phyloP scores from a whole-genome alignment of 148 eudicot genomes.

The Rhododendron ferrugineum region DNA sequence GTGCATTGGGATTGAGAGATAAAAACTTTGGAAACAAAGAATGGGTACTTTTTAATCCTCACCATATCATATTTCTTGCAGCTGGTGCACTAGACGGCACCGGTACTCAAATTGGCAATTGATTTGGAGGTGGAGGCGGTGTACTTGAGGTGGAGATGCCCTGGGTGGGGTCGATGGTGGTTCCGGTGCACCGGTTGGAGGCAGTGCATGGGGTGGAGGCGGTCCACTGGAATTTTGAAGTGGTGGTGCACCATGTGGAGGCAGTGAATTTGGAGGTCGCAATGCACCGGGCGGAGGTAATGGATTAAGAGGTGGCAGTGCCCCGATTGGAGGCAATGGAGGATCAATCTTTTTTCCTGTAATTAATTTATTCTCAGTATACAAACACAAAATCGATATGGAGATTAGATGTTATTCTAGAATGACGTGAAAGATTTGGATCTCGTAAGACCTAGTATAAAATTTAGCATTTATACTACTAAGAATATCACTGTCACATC shows the following conservation, averaged over 20 bases:
- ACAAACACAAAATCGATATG: not conserved
- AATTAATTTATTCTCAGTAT: not conserved
- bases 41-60: not conserved
- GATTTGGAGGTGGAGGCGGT: not conserved
- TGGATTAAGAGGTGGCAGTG: not conserved
- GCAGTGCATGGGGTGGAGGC: not conserved
- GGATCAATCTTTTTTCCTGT: not conserved
- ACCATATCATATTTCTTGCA: not conserved
- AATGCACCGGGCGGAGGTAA: not conserved
- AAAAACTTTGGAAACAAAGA: too few species aligned
- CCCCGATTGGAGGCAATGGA: not conserved
- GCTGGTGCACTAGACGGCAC: not conserved
- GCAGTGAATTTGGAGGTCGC: not conserved
- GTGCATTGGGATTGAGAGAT: too few species aligned
- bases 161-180: not conserved
- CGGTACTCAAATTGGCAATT: not conserved
- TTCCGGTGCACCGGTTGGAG: not conserved
- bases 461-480: not conserved
- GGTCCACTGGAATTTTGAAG: too few species aligned
- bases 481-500: too few species aligned
- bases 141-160: not conserved
- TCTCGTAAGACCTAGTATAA: too few species aligned
- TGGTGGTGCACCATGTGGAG: not conserved
- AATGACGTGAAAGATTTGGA: too few species aligned
- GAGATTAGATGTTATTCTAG: too few species aligned